Conservation (phyloP, 352 stramenopile species). For the Aphanomyces astaci region DNA sequence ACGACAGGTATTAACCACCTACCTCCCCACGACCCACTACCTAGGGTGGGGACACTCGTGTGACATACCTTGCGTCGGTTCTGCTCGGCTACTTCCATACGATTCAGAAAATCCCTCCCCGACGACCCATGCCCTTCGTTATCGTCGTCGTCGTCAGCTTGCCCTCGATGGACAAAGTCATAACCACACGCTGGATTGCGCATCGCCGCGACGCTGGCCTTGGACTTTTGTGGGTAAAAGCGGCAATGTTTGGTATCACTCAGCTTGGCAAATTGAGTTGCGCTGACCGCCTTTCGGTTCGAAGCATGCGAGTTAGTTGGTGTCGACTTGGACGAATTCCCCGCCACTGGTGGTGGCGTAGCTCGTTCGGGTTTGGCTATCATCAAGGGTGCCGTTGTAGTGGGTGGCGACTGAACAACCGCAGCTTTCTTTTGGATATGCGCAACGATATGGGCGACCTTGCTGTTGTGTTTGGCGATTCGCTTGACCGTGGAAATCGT, state of each 20-base stretch:
- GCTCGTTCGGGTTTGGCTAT: no score
- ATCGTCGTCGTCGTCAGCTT: neutral
- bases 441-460: neutral
- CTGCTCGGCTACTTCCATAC: constrained; percentile 70
- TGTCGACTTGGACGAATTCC: no score
- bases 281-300: constrained; percentile 33
- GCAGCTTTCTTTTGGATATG: neutral
- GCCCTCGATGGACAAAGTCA: constrained; percentile 9
- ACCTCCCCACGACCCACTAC: no score
- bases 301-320: neutral
- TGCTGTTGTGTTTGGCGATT: neutral
- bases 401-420: neutral
- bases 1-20: no score
- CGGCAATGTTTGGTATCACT: constrained; percentile 68
- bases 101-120: constrained; percentile 43
- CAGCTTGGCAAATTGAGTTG: constrained; percentile 51
- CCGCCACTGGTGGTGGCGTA: no score
- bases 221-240: constrained; percentile 39
- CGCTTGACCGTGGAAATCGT: neutral
- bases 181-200: constrained; percentile 18
- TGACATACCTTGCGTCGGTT: constrained; percentile 61
- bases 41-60: neutral
- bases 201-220: constrained; percentile 7
- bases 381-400: no score
- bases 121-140: constrained; percentile 7